phyloP scores from a whole-genome alignment of 2,329 filamentous ascomycete genomes.

The Teratosphaeria zuluensis region DNA sequence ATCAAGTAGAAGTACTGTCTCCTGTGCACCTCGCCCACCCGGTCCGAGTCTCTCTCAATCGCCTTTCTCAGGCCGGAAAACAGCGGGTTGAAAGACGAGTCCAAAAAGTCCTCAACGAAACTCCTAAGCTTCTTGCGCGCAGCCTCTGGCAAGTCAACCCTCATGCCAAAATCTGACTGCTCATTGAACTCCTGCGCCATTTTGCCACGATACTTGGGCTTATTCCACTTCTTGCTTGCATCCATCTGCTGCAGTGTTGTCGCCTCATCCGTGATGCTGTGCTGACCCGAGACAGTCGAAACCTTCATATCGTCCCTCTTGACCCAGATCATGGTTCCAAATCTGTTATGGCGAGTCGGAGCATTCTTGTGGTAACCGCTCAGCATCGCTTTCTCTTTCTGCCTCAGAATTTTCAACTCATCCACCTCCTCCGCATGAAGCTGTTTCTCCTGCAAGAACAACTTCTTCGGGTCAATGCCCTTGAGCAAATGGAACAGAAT shows the following conservation, averaged over 20 bases:
- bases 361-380: constrained; percentile 66
- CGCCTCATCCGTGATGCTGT: constrained; percentile 64
- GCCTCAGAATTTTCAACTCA: constrained; percentile 65
- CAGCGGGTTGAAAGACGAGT: constrained; percentile 84
- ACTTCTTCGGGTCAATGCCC: constrained; percentile 69
- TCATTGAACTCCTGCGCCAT: constrained; percentile 37
- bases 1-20: constrained; percentile 88
- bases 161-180: constrained; percentile 63
- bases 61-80: constrained; percentile 80
- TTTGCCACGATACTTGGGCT: constrained; percentile 50
- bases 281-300: constrained; percentile 79
- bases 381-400: constrained; percentile 76
- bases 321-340: constrained; percentile 96
- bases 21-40: constrained; percentile 65
- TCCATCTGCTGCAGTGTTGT: constrained; percentile 82
- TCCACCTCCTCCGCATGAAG: constrained; percentile 58
- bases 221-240: constrained; percentile 79
- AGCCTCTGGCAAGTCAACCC: constrained; percentile 57
- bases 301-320: constrained; percentile 77
- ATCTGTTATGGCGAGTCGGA: constrained; percentile 82
- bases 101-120: constrained; percentile 89
- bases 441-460: constrained; percentile 76
- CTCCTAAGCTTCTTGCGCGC: constrained; percentile 67
- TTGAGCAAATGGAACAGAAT: constrained; percentile 89
- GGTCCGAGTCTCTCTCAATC: constrained; percentile 78